A percentile compares a stretch with the other conserved stretches of the same genome.
These are phyloP conservation scores for Carex cristatella DNA, from an alignment of 176 grass and related monocot genomes.

Conservation along the genomic window DNA sequence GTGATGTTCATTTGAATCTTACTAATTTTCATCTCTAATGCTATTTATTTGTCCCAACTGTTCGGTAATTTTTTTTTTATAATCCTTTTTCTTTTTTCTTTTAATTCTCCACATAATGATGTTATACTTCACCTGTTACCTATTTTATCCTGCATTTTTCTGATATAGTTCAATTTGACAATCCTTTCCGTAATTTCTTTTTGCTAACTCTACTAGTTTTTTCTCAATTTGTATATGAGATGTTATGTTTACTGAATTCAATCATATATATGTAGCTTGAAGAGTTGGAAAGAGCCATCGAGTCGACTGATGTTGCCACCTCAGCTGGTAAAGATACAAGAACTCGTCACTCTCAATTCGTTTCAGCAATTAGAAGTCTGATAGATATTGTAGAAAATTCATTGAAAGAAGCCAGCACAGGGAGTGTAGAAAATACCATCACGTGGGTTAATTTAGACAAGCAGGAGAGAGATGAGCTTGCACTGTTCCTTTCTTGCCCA, in stretches of 20 bases:
- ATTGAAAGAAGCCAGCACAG: constrained; percentile 45
- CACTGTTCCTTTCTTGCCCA: constrained; percentile 52
- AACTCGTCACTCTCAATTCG: constrained; percentile 56
- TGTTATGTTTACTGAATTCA: constrained; percentile 3
- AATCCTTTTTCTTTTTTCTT: neutral
- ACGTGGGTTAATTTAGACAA: constrained; percentile 73
- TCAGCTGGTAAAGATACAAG: constrained; percentile 56
- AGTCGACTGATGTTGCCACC: constrained; percentile 39
- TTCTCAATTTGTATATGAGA: neutral
- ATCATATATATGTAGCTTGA: constrained; percentile 53
- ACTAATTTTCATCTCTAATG: neutral
- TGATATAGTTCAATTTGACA: neutral
- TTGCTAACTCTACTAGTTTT: neutral
- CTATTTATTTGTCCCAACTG: neutral
- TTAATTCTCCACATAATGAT: neutral
- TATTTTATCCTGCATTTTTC: neutral
- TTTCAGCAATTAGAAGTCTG: constrained; percentile 51
- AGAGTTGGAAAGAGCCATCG: constrained; percentile 55
- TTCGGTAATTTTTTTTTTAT: neutral
- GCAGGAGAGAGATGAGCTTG: constrained; percentile 68
- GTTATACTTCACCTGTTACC: neutral
- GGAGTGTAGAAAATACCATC: constrained; percentile 27
- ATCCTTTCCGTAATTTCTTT: neutral
- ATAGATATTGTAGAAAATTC: constrained; percentile 67
- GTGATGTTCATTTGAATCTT: neutral